Conservation (phyloP, 495 filamentous ascomycete genomes). For the Cryomyces minteri region DNA sequence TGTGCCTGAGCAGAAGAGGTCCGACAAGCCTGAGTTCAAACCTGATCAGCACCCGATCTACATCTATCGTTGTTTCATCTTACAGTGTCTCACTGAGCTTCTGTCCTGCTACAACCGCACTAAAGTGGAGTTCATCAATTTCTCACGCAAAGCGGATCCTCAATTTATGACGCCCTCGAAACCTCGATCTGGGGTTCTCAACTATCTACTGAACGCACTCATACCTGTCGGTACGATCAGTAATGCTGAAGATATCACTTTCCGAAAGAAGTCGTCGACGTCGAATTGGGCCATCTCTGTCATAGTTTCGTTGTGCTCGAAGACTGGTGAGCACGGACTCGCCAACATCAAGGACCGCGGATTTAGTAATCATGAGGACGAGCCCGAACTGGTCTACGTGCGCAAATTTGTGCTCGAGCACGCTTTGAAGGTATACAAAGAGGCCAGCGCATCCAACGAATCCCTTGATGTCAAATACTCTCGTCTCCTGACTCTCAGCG, state of each 20-base stretch:
- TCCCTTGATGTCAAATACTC: conserved; percentile 74
- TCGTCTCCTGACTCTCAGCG: conserved; percentile 64
- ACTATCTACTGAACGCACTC: conserved; percentile 77
- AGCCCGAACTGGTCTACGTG: conserved; percentile 77
- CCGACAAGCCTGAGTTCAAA: conserved; percentile 66
- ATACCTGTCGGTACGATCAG: conserved; percentile 63
- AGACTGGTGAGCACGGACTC: conserved; percentile 53
- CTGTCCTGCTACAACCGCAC: conserved; percentile 84
- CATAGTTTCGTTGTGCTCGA: conserved; percentile 69
- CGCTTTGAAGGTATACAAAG: conserved; percentile 77
- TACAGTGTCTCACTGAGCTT: conserved; percentile 85
- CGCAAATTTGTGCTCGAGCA: conserved; percentile 90
- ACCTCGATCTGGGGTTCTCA: conserved; percentile 77
- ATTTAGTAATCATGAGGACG: conserved; percentile 52
- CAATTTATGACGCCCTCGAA: conserved; percentile 78
- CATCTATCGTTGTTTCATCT: conserved; percentile 86
- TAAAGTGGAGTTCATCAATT: conserved; percentile 98
- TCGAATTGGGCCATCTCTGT: conserved; percentile 70
- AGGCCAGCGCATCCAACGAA: conserved; percentile 63
- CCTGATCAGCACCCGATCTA: conserved; percentile 88
- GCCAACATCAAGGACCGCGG: conserved; percentile 18
- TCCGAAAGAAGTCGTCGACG: conserved; percentile 71
- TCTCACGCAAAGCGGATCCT: conserved; percentile 75
- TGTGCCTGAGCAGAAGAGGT: conserved; percentile 33
- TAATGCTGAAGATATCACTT: conserved; percentile 49